Evolutionary conservation across 164 flowering plant species (phyloP).

Genomic region (Litsea cubeba): DNA sequence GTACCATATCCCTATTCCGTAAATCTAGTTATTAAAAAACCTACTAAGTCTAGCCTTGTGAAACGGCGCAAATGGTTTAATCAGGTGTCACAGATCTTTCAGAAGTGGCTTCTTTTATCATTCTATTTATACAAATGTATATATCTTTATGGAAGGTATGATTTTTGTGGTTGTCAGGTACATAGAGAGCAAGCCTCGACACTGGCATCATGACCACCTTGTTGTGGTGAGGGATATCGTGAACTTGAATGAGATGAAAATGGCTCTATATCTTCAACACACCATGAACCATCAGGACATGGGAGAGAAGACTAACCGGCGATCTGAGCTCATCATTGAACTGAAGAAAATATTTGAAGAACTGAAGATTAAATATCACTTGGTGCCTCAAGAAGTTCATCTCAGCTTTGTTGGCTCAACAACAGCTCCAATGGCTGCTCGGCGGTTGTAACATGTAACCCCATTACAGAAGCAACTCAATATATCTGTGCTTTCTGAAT

Average conservation of each 20-base stretch:
- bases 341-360: constrained; percentile 74
- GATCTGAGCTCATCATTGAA: constrained; percentile 59
- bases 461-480: background rate
- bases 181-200: constrained; percentile 70
- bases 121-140: background rate
- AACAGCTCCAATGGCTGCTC: background rate
- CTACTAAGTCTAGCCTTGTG: background rate
- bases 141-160: background rate
- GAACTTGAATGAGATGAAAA: constrained; percentile 67
- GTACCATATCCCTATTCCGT: too few species aligned
- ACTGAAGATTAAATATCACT: constrained; percentile 52
- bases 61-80: background rate
- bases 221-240: constrained; percentile 65
- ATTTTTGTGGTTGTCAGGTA: constrained; percentile 32
- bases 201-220: constrained; percentile 59
- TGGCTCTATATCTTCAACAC: constrained; percentile 62
- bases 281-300: constrained; percentile 76
- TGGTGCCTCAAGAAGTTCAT: constrained; percentile 79
- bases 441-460: constrained; percentile 1
- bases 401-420: constrained; percentile 17
- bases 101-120: background rate
- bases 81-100: background rate
- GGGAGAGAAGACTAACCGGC: constrained; percentile 51
- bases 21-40: background rate
- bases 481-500: background rate